Conservation (phyloP, 192 early-diverging fungal genomes). For the Spizellomyces sp. region DNA sequence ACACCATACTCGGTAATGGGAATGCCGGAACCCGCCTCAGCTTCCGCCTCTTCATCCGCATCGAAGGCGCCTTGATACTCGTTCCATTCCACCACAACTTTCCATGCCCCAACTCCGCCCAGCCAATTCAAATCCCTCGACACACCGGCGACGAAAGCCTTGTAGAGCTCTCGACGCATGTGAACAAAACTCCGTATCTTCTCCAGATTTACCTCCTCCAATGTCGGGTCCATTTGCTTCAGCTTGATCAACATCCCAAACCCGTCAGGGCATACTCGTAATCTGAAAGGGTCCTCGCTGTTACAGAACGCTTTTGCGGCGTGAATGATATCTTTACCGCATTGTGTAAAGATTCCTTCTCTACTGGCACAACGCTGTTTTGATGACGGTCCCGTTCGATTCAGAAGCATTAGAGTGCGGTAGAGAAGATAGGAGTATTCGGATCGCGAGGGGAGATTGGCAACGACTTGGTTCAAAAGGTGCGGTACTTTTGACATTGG, state of each 20-base stretch:
- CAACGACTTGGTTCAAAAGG: no score
- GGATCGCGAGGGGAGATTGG: no score
- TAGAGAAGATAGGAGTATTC: no score
- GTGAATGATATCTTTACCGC: background rate
- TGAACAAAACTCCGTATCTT: background rate
- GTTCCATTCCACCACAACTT: conserved; percentile 5
- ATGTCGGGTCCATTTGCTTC: background rate
- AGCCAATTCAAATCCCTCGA: conserved; percentile 12
- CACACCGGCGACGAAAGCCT: conserved; percentile 9
- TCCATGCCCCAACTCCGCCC: conserved; percentile 13
- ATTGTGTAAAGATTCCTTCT: conserved; percentile 4
- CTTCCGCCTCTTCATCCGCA: background rate
- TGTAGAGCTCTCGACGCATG: conserved; percentile 5
- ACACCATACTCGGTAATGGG: no score
- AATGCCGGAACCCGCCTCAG: no score
- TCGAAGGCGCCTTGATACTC: background rate
- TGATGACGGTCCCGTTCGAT: no score
- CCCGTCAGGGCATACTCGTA: background rate
- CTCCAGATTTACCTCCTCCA: background rate
- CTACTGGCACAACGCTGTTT: no score
- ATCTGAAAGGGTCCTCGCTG: conserved; percentile 7
- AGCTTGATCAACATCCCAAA: conserved; percentile 3
- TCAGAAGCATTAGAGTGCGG: no score
- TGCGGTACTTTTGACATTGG: no score
- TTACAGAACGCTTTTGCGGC: conserved; percentile 9